A percentile compares a stretch with the other conserved stretches of the same genome.
These are phyloP conservation scores for Ophiostoma angusticollis DNA, from an alignment of 2,329 filamentous ascomycete species.

Conservation along the genomic window DNA sequence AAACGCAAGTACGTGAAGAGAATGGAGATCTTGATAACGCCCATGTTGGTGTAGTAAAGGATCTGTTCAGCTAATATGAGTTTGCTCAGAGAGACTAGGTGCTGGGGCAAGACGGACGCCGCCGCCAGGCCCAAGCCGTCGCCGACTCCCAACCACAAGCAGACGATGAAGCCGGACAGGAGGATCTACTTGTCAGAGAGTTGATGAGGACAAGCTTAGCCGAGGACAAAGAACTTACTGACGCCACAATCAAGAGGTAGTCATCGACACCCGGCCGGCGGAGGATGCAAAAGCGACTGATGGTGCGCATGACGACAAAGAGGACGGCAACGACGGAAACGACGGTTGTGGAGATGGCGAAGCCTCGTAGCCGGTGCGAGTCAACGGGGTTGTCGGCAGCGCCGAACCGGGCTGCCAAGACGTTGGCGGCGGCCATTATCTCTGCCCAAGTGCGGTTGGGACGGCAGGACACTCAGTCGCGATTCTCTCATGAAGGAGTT, in stretches of 20 bases:
- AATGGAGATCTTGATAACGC: constrained; percentile 30
- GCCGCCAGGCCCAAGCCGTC: background rate
- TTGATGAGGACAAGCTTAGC: no score
- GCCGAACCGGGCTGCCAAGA: no score
- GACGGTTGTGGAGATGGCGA: constrained; percentile 1
- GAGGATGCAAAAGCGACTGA: constrained; percentile 15
- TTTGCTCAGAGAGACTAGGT: constrained; percentile 12
- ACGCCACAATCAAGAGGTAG: constrained; percentile 13
- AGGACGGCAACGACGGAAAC: constrained; percentile 2
- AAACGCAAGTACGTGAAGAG: constrained; percentile 34
- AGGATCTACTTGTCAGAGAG: no score
- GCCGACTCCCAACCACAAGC: background rate
- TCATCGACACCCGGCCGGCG: constrained; percentile 15
- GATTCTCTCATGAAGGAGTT: no score
- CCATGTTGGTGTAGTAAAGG: constrained; percentile 28
- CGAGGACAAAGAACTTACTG: no score
- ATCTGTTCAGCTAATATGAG: constrained; percentile 22
- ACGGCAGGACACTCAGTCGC: no score
- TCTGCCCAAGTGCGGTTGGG: no score
- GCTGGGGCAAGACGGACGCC: background rate
- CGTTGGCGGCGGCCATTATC: no score
- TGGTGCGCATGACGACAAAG: constrained; percentile 12
- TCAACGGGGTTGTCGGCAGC: background rate
- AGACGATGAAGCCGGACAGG: constrained; percentile 12
- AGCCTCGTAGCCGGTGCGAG: background rate